Base-by-base conservation (phyloP, 345 rosid genomes). In the Fremontodendron californicum region DNA sequence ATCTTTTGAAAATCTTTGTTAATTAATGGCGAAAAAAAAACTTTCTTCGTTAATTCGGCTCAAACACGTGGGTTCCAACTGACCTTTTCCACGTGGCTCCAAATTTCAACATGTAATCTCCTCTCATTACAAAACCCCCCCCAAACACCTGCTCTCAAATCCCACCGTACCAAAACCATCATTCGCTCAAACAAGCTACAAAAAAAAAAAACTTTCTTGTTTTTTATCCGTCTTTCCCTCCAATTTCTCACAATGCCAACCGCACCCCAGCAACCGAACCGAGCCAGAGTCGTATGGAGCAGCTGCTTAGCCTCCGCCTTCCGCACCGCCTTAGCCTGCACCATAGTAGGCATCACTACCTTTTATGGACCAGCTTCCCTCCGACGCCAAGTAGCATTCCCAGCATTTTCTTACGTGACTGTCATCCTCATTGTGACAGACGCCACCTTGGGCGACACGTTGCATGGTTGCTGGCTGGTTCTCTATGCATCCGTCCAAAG, bases 361-460 rank as follows among this genome's bases (percentile, higher is more conserved):
- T 85, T 95, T 9, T 89, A 89, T 71, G 94, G 98, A 10, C 97
- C 98, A 0, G 29, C 81, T 4, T 74, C 84, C 51, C 7, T 95
- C 78, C 82, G 16, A 37, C 84, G 78, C 55, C 83, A 80, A 49
- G 83, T 90, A 8, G 85, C 90, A 35, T 87, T 93, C 75, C 98
- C 99, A 0, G 91, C 99, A 23, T 95, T 93, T 71, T 87, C 98
- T 62, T 95, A 93, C 78, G 97, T 93, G 57, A 81, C 90, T 0
- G 88, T 79, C 39, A 83, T 93, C 51, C 89, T 93, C 29, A 73
- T 93, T 35, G 78, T 85, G 64, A 88, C 92, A 2, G 98, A 95
- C 15, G 94, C 97, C 66, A 87, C 94, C 3, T 66, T 93, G 23
- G 99, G 99, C 0, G 98, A 93, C 81, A 73, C 93, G 5, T 58